phyloP scores from a whole-genome alignment of 352 stramenopile genomes.

The Pythium grandisporangium region DNA sequence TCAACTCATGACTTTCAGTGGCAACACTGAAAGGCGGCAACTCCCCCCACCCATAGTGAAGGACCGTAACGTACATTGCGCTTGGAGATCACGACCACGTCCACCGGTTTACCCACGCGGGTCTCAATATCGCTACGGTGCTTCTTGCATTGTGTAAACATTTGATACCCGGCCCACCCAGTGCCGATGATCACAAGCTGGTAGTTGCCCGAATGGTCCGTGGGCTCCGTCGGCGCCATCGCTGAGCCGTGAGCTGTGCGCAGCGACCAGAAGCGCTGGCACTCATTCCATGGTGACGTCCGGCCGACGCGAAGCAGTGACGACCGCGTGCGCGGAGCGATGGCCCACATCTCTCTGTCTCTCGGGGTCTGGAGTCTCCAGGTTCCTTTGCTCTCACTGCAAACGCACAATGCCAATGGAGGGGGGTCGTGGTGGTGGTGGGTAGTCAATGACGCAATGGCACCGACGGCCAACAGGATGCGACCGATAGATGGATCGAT shows the following conservation, averaged over 20 bases:
- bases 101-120: conserved; percentile 40
- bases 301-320: neutral
- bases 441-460: too few relatives aligned
- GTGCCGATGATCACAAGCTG: conserved; percentile 72
- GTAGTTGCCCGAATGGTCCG: conserved; percentile 36
- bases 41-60: too few relatives aligned
- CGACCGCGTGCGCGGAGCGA: neutral
- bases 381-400: too few relatives aligned
- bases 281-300: neutral
- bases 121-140: conserved; percentile 63
- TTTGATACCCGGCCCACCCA: conserved; percentile 70
- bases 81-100: conserved; percentile 74
- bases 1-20: too few relatives aligned
- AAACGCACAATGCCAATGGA: too few relatives aligned
- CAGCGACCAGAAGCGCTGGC: neutral
- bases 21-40: too few relatives aligned
- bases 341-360: neutral
- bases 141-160: conserved; percentile 72
- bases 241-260: neutral
- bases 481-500: too few relatives aligned
- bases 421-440: too few relatives aligned
- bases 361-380: neutral
- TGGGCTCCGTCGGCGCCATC: neutral
- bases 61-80: conserved; percentile 39
- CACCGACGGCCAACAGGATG: too few relatives aligned